A percentile compares a stretch with the other conserved stretches of the same genome.
Conservation (phyloP, 768 basidiomycete genomes). For the Crucibulum laeve region DNA sequence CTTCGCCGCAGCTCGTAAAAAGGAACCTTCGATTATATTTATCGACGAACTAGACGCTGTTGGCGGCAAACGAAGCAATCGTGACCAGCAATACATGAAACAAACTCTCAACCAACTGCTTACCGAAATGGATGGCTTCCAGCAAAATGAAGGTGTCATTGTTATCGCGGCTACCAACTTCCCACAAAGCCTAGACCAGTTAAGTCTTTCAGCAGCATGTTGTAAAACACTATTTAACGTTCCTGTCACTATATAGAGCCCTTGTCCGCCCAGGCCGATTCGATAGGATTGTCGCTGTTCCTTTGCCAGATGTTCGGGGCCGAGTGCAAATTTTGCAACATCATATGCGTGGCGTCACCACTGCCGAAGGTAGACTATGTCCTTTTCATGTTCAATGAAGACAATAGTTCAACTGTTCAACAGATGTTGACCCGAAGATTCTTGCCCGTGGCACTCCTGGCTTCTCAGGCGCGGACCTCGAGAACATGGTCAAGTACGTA, state of each 20-base stretch:
- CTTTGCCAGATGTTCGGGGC: conserved; percentile 91
- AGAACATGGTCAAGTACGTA: conserved; percentile 92
- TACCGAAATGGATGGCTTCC: conserved; percentile 97
- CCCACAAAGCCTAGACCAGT: conserved; percentile 90
- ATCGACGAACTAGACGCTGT: conserved; percentile 97
- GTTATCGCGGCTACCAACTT: conserved; percentile 98
- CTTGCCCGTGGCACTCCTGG: conserved; percentile 93
- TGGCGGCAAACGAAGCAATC: conserved; percentile 80
- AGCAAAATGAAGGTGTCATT: conserved; percentile 89
- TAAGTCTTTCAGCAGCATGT: conserved; percentile 25
- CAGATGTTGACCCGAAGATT: conserved; percentile 80
- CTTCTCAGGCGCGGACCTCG: conserved; percentile 94
- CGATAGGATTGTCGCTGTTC: conserved; percentile 89
- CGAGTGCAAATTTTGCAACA: conserved; percentile 91
- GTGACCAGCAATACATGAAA: conserved; percentile 87
- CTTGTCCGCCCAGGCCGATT: conserved; percentile 96
- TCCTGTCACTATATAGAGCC: conserved; percentile 48
- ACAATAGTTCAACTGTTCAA: background rate
- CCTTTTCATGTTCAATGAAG: background rate
- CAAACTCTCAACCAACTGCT: conserved; percentile 95
- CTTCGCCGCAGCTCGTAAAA: conserved; percentile 90
- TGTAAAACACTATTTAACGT: conserved; percentile 3
- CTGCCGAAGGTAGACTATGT: conserved; percentile 43
- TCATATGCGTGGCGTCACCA: conserved; percentile 79
- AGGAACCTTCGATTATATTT: conserved; percentile 96